Evolutionary conservation across 2,329 filamentous ascomycete species (phyloP).

Genomic region (Diplodia sapinea): DNA sequence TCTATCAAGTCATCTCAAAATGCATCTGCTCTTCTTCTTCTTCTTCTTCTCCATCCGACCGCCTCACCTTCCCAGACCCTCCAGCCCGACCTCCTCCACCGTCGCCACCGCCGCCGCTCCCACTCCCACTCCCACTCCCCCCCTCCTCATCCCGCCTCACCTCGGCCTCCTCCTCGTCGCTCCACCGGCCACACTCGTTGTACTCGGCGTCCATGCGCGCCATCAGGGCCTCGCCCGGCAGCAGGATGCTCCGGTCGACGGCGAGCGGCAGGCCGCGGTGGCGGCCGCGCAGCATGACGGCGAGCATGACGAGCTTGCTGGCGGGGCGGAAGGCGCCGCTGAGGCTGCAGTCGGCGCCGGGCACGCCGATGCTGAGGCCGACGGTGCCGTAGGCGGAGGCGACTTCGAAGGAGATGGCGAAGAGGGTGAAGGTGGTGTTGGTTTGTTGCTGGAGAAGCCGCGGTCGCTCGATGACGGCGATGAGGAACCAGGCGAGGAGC

Average conservation of each 20-base stretch:
- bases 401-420: conserved; percentile 59
- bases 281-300: conserved; percentile 58
- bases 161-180: conserved; percentile 34
- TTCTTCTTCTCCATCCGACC: not conserved
- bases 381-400: conserved; percentile 66
- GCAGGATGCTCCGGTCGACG: conserved; percentile 42
- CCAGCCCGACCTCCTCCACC: not conserved
- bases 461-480: conserved; percentile 64
- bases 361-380: conserved; percentile 63
- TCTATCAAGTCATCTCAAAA: conserved; percentile 27
- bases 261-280: conserved; percentile 42
- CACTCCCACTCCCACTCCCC: not conserved
- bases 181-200: conserved; percentile 21
- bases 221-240: conserved; percentile 45
- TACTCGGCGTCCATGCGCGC: conserved; percentile 43
- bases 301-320: conserved; percentile 64
- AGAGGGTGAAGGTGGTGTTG: conserved; percentile 32
- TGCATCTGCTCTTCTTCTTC: not conserved
- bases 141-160: conserved; percentile 23
- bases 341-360: conserved; percentile 64
- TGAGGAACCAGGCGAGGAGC: conserved; percentile 64
- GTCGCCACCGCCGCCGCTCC: too few species aligned
- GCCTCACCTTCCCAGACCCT: not conserved
- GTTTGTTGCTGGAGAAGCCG: conserved; percentile 49
- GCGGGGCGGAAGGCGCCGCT: conserved; percentile 60